A percentile compares a stretch with the other conserved stretches of the same genome.
These are phyloP conservation scores for Trifolium repens DNA, from an alignment of 306 rosid genomes.

Conservation along the genomic window DNA sequence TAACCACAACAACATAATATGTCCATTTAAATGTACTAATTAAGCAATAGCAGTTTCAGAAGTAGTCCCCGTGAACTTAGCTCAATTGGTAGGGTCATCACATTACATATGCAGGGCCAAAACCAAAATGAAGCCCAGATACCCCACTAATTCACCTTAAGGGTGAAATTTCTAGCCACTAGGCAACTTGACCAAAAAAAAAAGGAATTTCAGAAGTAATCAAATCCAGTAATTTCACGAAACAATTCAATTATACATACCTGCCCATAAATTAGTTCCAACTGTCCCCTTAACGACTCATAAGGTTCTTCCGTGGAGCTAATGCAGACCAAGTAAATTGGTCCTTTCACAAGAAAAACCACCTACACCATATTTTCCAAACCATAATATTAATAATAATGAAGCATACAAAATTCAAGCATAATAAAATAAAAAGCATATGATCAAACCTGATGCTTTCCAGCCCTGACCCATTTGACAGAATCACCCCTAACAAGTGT, in stretches of 20 bases:
- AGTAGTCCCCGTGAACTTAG: background rate
- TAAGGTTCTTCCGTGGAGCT: constrained; percentile 97
- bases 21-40: constrained; percentile 34
- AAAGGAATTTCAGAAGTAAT: constrained; percentile 20
- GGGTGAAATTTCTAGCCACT: no score
- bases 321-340: constrained; percentile 96
- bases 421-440: constrained; percentile 20
- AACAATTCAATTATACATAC: constrained; percentile 50
- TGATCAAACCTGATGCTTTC: constrained; percentile 82
- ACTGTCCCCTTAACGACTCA: constrained; percentile 81
- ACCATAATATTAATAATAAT: constrained; percentile 7
- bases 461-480: constrained; percentile 84
- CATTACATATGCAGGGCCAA: no score
- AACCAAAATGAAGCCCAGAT: background rate
- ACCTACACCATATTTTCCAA: constrained; percentile 59
- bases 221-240: constrained; percentile 3
- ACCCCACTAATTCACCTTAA: no score
- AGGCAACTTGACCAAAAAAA: no score
- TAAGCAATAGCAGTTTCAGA: constrained; percentile 28
- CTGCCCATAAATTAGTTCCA: constrained; percentile 96
- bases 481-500: constrained; percentile 72
- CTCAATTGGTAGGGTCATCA: no score
- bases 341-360: constrained; percentile 96
- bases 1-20: constrained; percentile 29
- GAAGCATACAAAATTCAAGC: constrained; percentile 14